Evolutionary conservation across 805 yeast species (phyloP), one percentile per base, ranked within the genome.

Genomic region (Hanseniaspora occidentalis): DNA sequence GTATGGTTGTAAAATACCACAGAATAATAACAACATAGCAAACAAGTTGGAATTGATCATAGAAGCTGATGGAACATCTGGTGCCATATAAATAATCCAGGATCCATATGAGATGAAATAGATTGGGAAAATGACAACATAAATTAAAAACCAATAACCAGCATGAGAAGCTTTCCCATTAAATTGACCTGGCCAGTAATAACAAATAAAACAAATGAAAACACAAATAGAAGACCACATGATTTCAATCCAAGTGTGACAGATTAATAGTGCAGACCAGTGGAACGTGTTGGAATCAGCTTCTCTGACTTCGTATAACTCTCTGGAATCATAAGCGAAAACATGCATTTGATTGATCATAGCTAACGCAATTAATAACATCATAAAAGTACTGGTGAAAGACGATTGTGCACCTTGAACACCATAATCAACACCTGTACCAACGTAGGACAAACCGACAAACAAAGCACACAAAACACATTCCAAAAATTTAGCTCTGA

Each of bases 301-400:
- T 57, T 79, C 88, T 58, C 88, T 71, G 35, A 71, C 81, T 57
- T 79, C 86, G 49, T 75, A 79, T 26, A 79, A 57, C 45, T 73
- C 73, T 61, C 86, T 67, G 50, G 75, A 79, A 36, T 60, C 56
- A 35, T 71, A 71, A 49, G 67, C 81, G 51, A 71, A 64, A 19
- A 83, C 84, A 45, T 75, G 67, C 63, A 73, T 66, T 57, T 80
- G 86, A 50, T 77, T 73, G 36, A 72, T 60, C 63, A 78, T 60
- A 22, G 78, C 70, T 46, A 67, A 60, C 50, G 77, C 58, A 45
- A 67, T 58, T 52, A 73, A 57, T 38, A 72, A 48, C 47, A 73
- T 64, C 79, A 75, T 73, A 56, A 76, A 76, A 40, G 71, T 54
- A 17, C 79, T 64, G 37, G 76, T 65, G 73, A 75, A 72, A 50